phyloP scores from a whole-genome alignment of 2,329 filamentous ascomycete species.

The Colletotrichum sp. region DNA sequence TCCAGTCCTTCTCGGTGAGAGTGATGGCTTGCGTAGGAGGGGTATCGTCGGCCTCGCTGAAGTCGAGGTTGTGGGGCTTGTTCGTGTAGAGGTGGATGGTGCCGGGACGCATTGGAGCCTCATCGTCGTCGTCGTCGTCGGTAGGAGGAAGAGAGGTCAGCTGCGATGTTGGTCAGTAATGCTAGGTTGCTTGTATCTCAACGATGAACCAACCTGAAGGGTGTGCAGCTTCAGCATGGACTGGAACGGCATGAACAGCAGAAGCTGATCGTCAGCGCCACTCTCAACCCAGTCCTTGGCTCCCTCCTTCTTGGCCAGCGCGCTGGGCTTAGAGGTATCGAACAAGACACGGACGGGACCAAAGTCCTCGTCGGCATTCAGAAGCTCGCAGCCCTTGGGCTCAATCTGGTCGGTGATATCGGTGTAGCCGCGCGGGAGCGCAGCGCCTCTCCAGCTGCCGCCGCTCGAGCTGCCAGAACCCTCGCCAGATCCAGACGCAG shows the following conservation, averaged over 20 bases:
- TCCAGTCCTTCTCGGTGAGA: slow-evolving; percentile 81
- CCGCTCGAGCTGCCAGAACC: slow-evolving; percentile 48
- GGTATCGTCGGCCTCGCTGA: slow-evolving; percentile 91
- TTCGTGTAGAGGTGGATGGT: slow-evolving; percentile 89
- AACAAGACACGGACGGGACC: slow-evolving; percentile 79
- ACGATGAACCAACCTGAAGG: slow-evolving; percentile 56
- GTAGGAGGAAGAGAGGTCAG: slow-evolving; percentile 79
- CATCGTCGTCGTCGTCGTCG: slow-evolving; percentile 71
- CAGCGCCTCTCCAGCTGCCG: slow-evolving; percentile 73
- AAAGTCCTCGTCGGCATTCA: slow-evolving; percentile 83
- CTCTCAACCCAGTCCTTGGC: slow-evolving; percentile 89
- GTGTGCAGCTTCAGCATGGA: slow-evolving; percentile 89
- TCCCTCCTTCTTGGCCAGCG: slow-evolving; percentile 61
- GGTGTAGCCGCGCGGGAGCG: slow-evolving; percentile 78
- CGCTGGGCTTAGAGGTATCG: slow-evolving; percentile 69
- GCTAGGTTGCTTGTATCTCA: neutral
- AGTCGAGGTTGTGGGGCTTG: slow-evolving; percentile 87
- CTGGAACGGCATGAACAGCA: slow-evolving; percentile 91
- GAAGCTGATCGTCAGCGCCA: slow-evolving; percentile 95
- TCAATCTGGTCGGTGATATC: slow-evolving; percentile 88
- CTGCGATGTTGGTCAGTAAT: slow-evolving; percentile 45
- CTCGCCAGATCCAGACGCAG: slow-evolving; percentile 38
- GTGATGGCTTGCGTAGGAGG: slow-evolving; percentile 81
- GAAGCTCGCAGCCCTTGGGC: slow-evolving; percentile 77
- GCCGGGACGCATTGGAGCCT: slow-evolving; percentile 79